Conservation (phyloP, 331 rosid genomes). For the Pyracantha coccinea region DNA sequence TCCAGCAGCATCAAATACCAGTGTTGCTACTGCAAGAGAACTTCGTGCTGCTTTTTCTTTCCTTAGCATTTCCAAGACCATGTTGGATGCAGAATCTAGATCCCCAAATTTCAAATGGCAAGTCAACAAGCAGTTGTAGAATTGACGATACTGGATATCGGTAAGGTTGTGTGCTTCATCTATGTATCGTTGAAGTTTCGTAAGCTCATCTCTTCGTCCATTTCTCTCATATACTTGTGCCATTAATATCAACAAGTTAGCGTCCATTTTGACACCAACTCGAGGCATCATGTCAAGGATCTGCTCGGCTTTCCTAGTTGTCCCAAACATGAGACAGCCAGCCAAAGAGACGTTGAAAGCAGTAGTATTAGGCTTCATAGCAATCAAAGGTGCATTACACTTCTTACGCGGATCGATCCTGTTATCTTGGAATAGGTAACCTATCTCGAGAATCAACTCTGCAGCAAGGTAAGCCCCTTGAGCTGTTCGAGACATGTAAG, state of each 20-base stretch:
- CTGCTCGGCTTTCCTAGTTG: conserved; percentile 74
- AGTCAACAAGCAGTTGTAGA: conserved; percentile 59
- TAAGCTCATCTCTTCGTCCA: conserved; percentile 75
- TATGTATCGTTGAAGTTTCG: conserved; percentile 62
- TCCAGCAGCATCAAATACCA: conserved; percentile 24
- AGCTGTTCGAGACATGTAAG: conserved; percentile 63
- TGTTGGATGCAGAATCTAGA: conserved; percentile 62
- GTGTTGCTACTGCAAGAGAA: conserved; percentile 52
- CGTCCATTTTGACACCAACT: conserved; percentile 64
- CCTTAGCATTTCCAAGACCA: conserved; percentile 80
- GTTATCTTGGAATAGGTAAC: conserved; percentile 70
- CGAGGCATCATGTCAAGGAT: conserved; percentile 82
- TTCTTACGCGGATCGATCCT: conserved; percentile 79
- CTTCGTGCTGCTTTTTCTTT: conserved; percentile 64
- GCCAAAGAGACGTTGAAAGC: conserved; percentile 71
- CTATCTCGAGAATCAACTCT: conserved; percentile 76
- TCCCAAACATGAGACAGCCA: conserved; percentile 66
- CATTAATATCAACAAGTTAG: conserved; percentile 61
- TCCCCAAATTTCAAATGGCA: conserved; percentile 88
- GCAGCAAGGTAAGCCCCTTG: conserved; percentile 81
- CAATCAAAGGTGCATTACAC: conserved; percentile 55
- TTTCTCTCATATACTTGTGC: conserved; percentile 68
- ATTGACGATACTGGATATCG: conserved; percentile 58
- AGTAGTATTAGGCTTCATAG: conserved; percentile 65
- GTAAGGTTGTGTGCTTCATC: conserved; percentile 67